Percentiles rank a stretch among this genome's conserved stretches.
phyloP scores from a whole-genome alignment of 768 basidiomycete genomes.

The Plicaturopsis crispa region DNA sequence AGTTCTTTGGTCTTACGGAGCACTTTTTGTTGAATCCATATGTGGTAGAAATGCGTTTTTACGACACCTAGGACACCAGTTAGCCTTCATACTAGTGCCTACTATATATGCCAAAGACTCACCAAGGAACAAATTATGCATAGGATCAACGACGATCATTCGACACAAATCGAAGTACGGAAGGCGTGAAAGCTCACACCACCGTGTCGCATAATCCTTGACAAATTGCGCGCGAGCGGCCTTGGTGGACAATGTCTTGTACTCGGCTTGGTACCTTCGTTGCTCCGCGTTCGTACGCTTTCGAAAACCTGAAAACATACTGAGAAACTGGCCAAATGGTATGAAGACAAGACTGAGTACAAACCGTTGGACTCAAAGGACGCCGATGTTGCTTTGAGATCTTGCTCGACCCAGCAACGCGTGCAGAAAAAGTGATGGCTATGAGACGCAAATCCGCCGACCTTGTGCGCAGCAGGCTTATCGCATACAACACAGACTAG shows the following conservation, averaged over 20 bases:
- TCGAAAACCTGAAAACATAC: background rate
- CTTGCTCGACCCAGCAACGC: slow-evolving; percentile 23
- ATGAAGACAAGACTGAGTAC: no score
- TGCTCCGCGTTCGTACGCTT: slow-evolving; percentile 11
- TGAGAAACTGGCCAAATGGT: no score
- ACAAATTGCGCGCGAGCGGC: slow-evolving; percentile 11
- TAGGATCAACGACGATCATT: slow-evolving; percentile 23
- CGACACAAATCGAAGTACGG: slow-evolving; percentile 22
- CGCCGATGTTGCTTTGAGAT: slow-evolving; percentile 11
- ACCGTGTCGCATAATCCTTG: slow-evolving; percentile 11
- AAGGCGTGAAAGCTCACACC: slow-evolving; percentile 17
- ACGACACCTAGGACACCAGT: slow-evolving; percentile 13
- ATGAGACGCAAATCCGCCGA: slow-evolving; percentile 21
- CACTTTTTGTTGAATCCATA: slow-evolving; percentile 17
- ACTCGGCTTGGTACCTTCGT: slow-evolving; percentile 5
- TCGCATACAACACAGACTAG: slow-evolving; percentile 27
- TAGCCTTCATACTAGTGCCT: no score
- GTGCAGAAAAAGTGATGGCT: slow-evolving; percentile 26
- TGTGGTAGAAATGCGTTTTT: slow-evolving; percentile 20
- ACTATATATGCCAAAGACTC: slow-evolving; percentile 1
- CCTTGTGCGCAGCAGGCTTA: slow-evolving; percentile 29
- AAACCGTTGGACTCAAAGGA: slow-evolving; percentile 16
- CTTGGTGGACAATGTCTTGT: background rate
- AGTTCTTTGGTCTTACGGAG: slow-evolving; percentile 13
- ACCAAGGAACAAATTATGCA: slow-evolving; percentile 26